Evolutionary conservation across 2,329 filamentous ascomycete species (phyloP).

Genomic region (Penicillium palitans): DNA sequence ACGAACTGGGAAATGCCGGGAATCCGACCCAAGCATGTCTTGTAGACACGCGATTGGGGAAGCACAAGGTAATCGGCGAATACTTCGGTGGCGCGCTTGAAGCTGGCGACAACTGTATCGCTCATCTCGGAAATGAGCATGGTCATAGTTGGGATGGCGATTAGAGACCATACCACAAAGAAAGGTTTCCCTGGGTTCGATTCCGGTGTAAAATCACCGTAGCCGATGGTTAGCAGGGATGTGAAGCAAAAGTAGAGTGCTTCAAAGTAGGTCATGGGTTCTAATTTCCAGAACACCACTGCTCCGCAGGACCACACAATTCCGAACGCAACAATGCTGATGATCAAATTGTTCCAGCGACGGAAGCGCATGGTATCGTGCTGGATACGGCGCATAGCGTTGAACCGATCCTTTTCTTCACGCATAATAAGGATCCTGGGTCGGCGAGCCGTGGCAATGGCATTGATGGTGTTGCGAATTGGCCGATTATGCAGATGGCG

Average conservation of each 20-base stretch:
- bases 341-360: slow-evolving; percentile 70
- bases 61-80: slow-evolving; percentile 67
- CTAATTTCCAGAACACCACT: slow-evolving; percentile 67
- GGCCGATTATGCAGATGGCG: slow-evolving; percentile 13
- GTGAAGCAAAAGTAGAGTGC: slow-evolving; percentile 85
- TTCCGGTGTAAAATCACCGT: slow-evolving; percentile 76
- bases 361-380: slow-evolving; percentile 62
- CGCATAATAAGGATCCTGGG: slow-evolving; percentile 58
- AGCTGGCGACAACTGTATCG: slow-evolving; percentile 71
- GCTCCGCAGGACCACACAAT: slow-evolving; percentile 80
- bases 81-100: slow-evolving; percentile 62
- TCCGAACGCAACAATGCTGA: slow-evolving; percentile 68
- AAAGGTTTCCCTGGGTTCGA: slow-evolving; percentile 78
- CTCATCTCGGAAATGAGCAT: slow-evolving; percentile 81
- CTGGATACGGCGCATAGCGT: slow-evolving; percentile 81
- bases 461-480: slow-evolving; percentile 27
- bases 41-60: slow-evolving; percentile 60
- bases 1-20: slow-evolving; percentile 43
- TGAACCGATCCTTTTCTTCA: slow-evolving; percentile 69
- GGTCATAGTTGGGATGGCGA: slow-evolving; percentile 85
- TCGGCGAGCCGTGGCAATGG: slow-evolving; percentile 24
- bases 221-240: slow-evolving; percentile 80
- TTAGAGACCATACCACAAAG: slow-evolving; percentile 88
- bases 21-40: slow-evolving; percentile 50
- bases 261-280: slow-evolving; percentile 68